Evolutionary conservation across 805 yeast species (phyloP), one percentile per base, ranked within the genome.

Genomic region (Candida verbasci): DNA sequence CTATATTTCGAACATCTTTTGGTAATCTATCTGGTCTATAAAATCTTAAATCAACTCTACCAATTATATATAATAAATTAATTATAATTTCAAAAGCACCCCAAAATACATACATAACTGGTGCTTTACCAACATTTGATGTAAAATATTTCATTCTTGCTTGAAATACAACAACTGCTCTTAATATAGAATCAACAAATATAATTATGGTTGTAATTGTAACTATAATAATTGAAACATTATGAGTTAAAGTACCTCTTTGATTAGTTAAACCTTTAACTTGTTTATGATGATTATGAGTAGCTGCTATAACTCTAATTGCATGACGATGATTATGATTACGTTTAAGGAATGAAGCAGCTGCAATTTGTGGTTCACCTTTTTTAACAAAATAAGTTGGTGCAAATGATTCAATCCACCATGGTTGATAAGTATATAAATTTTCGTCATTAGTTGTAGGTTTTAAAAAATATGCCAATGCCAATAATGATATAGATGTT

Each of bases 401-500:
- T 17, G 60, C 50, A 46, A 82, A 81, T 4, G 77, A 70, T 53
- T 79, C 78, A 49, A 84, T 78, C 93, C 93, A 84, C 73, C 81
- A 80, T 24, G 94, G 86, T 52, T 78, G 85, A 53, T 76, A 82
- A 44, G 78, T 77, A 47, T 74, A 69, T 25, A 80, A 65, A 28
- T 60, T 53, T 42, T 68, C 70, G 41, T 76, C 77, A 25, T 58
- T 61, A 23, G 60, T 41, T 6, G 84, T 74, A 15, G 86, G 78
- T 42, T 73, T 72, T 47, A 79, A 60, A 28, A 71, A 40, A 49
- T 62, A 83, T 1, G 88, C 77, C 31, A 72, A 52, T 0, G 52
- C 50, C 17, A 80, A 60, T 48, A 83, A 64, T 6, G 52, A 31
- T 31, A 76, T 51, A 1, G 87, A 76, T 2, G 77, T 52, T 28